Evolutionary conservation across 75 land plant genomes (phyloP).

Genomic region (Larix kaempferi): DNA sequence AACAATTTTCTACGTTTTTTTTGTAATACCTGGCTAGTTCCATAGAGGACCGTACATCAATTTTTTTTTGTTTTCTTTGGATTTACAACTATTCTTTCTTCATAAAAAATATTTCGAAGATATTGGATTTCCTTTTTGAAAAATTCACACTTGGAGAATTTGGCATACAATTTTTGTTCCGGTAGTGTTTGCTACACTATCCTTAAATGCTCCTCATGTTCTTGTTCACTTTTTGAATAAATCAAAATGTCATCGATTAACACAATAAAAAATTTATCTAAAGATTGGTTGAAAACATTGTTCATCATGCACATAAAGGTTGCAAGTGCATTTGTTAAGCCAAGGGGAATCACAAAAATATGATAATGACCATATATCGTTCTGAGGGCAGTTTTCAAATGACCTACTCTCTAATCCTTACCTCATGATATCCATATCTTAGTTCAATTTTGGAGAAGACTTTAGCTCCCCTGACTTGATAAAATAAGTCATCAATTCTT

Average conservation of each 20-base stretch:
- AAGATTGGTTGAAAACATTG: conserved; percentile 36
- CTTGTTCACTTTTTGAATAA: not conserved
- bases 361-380: too few relatives aligned
- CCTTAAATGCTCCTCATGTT: conserved; percentile 33
- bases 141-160: conserved; percentile 23
- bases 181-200: conserved; percentile 44
- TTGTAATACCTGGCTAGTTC: too few relatives aligned
- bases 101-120: too few relatives aligned
- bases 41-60: too few relatives aligned
- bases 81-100: too few relatives aligned
- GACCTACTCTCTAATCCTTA: too few relatives aligned
- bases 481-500: too few relatives aligned
- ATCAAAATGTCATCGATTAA: conserved; percentile 37
- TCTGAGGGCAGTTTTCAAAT: conserved; percentile 29
- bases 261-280: conserved; percentile 10
- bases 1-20: too few relatives aligned
- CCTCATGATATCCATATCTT: conserved; percentile 38
- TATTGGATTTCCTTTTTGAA: too few relatives aligned
- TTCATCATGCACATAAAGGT: conserved; percentile 29
- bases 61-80: too few relatives aligned
- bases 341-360: conserved; percentile 17
- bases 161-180: not conserved
- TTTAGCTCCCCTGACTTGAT: too few relatives aligned
- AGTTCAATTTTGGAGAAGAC: too few relatives aligned
- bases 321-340: conserved; percentile 21